Evolutionary conservation across 495 filamentous ascomycete genomes (phyloP), one percentile per base, ranked within the genome.

Genomic region (Cudoniella acicularis): DNA sequence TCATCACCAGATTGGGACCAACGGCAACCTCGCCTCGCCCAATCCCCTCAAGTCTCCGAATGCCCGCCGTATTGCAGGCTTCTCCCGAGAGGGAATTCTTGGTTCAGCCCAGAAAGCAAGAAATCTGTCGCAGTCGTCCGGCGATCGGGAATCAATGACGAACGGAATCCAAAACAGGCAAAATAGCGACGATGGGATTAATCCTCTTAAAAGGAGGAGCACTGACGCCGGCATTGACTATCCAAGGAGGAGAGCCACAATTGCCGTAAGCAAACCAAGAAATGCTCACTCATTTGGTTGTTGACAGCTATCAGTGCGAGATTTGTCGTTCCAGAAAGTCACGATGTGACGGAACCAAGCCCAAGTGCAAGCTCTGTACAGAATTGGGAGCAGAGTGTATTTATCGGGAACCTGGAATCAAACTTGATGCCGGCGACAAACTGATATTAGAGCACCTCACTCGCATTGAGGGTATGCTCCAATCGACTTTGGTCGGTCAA

Each of bases 301-400:
- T 47, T 16, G 17, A 43, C n/a, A 45, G 24, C 17, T 22, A 16
- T 57, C 67, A 91, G 85, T 93, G 89, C 74, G 89, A 93, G 69
- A 89, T 92, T 54, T 93, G 89, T 66, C 87, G 89, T 25, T 87
- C 88, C 40, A 80, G 89, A 57, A 92, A 93, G 70, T 91, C 89
- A 51, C 79, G 88, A 68, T 93, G 89, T 69, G 89, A 92, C 67
- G 89, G 89, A n/a, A 86, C 80, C 8, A 85, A 89, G 57, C 89
- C 89, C 13, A 91, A 90, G 70, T 93, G 89, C 69, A 85, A 88
- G 70, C 83, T 93, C 17, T 93, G 89, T 71, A 85, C 85, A 16
- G 89, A 92, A 68, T 77, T 93, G 42, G 86, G 89, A 59, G 89
- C 87, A 16, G 89, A 92, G 59, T 93, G 89, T 69, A 80, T 90